Conservation (phyloP, 192 early-diverging fungal genomes). For the Linnemannia schmuckeri region DNA sequence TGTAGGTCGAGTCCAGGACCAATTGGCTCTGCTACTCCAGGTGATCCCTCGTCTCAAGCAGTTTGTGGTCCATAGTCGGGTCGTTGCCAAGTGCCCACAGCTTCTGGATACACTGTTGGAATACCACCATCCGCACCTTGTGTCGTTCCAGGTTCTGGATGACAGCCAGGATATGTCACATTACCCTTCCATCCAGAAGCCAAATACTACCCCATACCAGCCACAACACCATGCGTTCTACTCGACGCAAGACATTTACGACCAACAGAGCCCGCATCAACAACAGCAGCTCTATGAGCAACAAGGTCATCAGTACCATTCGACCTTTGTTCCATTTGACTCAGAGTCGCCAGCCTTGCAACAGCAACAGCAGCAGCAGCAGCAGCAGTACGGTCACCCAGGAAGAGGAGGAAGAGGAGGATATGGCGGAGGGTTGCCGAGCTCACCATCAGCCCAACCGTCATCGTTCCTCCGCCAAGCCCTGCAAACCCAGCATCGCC, state of each 20-base stretch:
- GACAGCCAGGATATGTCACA: constrained; percentile 1
- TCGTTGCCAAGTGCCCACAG: constrained; percentile 13
- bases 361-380: not conserved
- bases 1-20: not conserved
- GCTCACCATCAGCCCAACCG: not conserved
- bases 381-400: not conserved
- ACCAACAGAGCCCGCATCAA: not conserved
- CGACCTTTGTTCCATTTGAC: not conserved
- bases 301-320: not conserved
- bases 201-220: not conserved
- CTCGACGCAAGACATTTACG: not conserved
- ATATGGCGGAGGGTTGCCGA: not conserved
- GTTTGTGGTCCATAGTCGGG: constrained; percentile 22
- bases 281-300: constrained; percentile 23
- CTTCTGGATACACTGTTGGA: constrained; percentile 28
- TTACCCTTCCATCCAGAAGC: constrained; percentile 3
- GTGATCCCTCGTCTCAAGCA: constrained; percentile 17
- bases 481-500: not conserved
- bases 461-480: not conserved
- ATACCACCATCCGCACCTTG: constrained; percentile 27
- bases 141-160: constrained; percentile 31
- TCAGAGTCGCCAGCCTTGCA: not conserved
- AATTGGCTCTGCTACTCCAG: not conserved
- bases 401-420: not conserved
- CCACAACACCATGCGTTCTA: not conserved